phyloP scores from a whole-genome alignment of 371 early-diverging fungal genomes.

The Lichtheimia ornata region DNA sequence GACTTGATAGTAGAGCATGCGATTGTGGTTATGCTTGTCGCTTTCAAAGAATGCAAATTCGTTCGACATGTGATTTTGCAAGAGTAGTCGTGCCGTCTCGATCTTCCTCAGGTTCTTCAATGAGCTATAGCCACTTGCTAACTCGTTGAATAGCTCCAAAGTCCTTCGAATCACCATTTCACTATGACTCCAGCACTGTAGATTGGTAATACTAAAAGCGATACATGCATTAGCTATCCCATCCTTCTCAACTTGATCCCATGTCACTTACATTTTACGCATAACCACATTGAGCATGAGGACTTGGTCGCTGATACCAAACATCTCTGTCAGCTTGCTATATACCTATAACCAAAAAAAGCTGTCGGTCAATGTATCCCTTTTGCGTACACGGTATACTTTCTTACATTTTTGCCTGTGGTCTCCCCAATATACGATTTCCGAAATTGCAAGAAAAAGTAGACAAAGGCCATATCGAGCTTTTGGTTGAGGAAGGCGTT shows the following conservation, averaged over 20 bases:
- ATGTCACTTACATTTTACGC: conserved; percentile 60
- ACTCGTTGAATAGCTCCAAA: conserved; percentile 69
- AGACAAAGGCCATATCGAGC: conserved; percentile 76
- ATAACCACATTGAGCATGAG: conserved; percentile 66
- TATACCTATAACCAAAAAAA: conserved; percentile 47
- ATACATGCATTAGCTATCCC: not conserved
- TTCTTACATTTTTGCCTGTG: conserved; percentile 28
- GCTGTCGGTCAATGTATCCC: not conserved
- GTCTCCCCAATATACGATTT: conserved; percentile 75
- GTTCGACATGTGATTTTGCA: conserved; percentile 72
- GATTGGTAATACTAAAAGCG: conserved; percentile 15
- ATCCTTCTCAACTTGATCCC: too few relatives aligned
- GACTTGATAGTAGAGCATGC: conserved; percentile 77
- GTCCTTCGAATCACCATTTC: conserved; percentile 29
- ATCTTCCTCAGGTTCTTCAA: conserved; percentile 75
- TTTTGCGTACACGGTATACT: not conserved
- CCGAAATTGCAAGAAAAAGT: conserved; percentile 76
- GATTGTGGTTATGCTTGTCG: conserved; percentile 49
- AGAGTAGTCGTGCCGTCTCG: conserved; percentile 65
- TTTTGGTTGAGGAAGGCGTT: conserved; percentile 50
- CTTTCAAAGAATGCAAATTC: conserved; percentile 72
- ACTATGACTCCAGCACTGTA: conserved; percentile 33
- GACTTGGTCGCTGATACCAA: conserved; percentile 58
- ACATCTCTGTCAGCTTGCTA: conserved; percentile 48
- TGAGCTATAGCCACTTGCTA: conserved; percentile 81